Percentiles rank a stretch among this genome's conserved stretches.
phyloP scores from a whole-genome alignment of 2,329 filamentous ascomycete species.

The Fusarium brachygibbosum region DNA sequence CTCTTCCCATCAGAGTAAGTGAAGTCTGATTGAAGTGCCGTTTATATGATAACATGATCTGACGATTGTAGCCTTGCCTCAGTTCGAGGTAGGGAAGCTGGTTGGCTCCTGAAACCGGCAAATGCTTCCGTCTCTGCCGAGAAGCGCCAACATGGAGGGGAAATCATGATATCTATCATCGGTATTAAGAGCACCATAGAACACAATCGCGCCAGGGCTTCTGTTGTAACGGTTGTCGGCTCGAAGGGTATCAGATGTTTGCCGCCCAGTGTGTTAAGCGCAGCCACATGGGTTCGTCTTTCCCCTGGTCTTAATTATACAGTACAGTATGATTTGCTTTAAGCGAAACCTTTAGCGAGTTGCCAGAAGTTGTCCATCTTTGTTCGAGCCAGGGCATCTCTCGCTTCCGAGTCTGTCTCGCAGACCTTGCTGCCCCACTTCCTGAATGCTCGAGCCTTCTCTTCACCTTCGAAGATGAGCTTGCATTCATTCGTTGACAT shows the following conservation, averaged over 20 bases:
- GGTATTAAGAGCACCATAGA: not conserved
- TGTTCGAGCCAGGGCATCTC: slow-evolving; percentile 80
- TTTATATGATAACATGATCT: not conserved
- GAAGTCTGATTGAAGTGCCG: not conserved
- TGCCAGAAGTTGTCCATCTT: slow-evolving; percentile 98
- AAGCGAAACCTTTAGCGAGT: slow-evolving; percentile 75
- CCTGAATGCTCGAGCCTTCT: slow-evolving; percentile 82
- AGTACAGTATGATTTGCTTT: slow-evolving; percentile 7
- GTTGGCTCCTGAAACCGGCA: not conserved
- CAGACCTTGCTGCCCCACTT: slow-evolving; percentile 93
- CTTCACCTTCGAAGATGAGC: slow-evolving; percentile 91
- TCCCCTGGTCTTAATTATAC: not conserved
- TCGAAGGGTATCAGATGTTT: slow-evolving; percentile 19
- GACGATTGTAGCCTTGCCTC: not conserved
- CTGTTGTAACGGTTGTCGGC: slow-evolving; percentile 9
- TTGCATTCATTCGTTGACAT: slow-evolving; percentile 84
- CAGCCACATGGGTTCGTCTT: not conserved
- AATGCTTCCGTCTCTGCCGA: not conserved
- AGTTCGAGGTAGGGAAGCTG: not conserved
- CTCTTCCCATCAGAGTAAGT: not conserved
- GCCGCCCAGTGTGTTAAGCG: slow-evolving; percentile 14
- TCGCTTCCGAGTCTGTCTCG: slow-evolving; percentile 90
- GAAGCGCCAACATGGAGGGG: not conserved
- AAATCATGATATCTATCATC: not conserved
- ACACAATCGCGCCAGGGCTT: slow-evolving; percentile 3